phyloP scores from a whole-genome alignment of 2,329 filamentous ascomycete genomes.

The Aspergillus ochraceoroseus region DNA sequence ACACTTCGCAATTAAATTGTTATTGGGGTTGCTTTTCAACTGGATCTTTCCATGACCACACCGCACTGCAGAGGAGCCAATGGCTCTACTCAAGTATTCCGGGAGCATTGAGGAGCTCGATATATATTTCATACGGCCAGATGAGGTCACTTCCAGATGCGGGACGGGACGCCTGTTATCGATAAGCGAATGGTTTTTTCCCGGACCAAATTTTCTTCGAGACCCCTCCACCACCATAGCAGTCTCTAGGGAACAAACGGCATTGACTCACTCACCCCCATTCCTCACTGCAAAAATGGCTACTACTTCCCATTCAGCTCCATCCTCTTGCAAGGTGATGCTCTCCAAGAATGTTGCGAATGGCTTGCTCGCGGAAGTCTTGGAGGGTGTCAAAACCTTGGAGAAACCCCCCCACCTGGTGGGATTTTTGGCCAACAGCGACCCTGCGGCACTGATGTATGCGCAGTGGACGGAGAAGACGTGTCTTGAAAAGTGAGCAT shows the following conservation, averaged over 20 bases:
- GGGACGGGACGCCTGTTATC: slow-evolving; percentile 33
- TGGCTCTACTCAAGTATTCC: too few species aligned
- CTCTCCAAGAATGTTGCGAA: slow-evolving; percentile 84
- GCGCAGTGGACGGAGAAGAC: slow-evolving; percentile 98
- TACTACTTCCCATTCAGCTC: slow-evolving; percentile 26
- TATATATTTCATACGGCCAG: too few species aligned
- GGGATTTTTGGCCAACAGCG: slow-evolving; percentile 86
- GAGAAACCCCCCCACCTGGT: slow-evolving; percentile 72
- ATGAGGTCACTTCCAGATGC: slow-evolving; percentile 25
- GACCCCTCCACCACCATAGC: slow-evolving; percentile 19
- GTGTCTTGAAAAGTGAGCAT: slow-evolving; percentile 83
- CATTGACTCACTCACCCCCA: slow-evolving; percentile 7
- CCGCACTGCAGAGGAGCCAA: too few species aligned
- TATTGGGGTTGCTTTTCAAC: too few species aligned
- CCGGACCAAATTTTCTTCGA: slow-evolving; percentile 25
- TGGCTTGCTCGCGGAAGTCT: slow-evolving; percentile 70
- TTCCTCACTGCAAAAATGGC: slow-evolving; percentile 27
- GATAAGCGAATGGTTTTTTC: slow-evolving; percentile 37
- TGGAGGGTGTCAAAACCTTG: slow-evolving; percentile 66
- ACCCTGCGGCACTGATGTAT: slow-evolving; percentile 87
- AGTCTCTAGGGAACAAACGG: slow-evolving; percentile 3
- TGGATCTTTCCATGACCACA: too few species aligned
- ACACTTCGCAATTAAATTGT: too few species aligned
- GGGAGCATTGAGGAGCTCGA: too few species aligned
- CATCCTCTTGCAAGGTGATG: slow-evolving; percentile 77